Conservation (phyloP, 768 basidiomycete genomes). For the Podaxis carcinomalis region DNA sequence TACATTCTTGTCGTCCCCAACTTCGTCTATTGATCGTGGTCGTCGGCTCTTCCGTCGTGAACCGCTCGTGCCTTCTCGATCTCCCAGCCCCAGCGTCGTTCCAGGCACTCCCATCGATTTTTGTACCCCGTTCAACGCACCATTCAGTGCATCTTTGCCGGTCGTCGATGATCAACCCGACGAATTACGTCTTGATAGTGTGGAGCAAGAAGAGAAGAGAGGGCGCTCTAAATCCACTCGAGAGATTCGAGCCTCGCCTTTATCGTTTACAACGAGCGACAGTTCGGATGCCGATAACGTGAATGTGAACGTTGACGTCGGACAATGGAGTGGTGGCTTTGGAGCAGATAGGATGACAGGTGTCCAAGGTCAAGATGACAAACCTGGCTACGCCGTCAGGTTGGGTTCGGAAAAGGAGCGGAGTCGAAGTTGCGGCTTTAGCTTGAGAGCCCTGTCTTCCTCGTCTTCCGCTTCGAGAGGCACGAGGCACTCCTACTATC, state of each 20-base stretch:
- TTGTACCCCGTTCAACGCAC: slow-evolving; percentile 13
- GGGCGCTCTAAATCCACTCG: slow-evolving; percentile 8
- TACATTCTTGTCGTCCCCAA: slow-evolving; percentile 19
- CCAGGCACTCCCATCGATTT: slow-evolving; percentile 42
- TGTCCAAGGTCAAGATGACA: background rate
- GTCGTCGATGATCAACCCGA: slow-evolving; percentile 23
- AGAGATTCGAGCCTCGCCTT: slow-evolving; percentile 2
- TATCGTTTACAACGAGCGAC: slow-evolving; percentile 9
- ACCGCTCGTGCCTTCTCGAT: slow-evolving; percentile 31
- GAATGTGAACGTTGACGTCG: slow-evolving; percentile 10
- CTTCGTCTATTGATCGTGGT: slow-evolving; percentile 29
- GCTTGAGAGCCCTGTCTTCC: background rate
- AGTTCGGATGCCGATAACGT: slow-evolving; percentile 14
- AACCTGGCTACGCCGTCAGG: background rate
- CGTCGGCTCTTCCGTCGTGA: slow-evolving; percentile 24
- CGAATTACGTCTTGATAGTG: slow-evolving; percentile 20
- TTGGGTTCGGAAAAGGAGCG: slow-evolving; percentile 4
- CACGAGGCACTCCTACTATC: background rate
- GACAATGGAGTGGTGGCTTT: slow-evolving; percentile 2
- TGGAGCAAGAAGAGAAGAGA: slow-evolving; percentile 1
- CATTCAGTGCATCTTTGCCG: slow-evolving; percentile 14
- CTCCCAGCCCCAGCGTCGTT: slow-evolving; percentile 42
- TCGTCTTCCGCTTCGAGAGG: background rate
- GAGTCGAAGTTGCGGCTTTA: slow-evolving; percentile 9
- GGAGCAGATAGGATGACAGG: background rate